A percentile compares a stretch with the other conserved stretches of the same genome.
Conservation (phyloP, 768 basidiomycete genomes). For the Lactifluus hygrophoroides region DNA sequence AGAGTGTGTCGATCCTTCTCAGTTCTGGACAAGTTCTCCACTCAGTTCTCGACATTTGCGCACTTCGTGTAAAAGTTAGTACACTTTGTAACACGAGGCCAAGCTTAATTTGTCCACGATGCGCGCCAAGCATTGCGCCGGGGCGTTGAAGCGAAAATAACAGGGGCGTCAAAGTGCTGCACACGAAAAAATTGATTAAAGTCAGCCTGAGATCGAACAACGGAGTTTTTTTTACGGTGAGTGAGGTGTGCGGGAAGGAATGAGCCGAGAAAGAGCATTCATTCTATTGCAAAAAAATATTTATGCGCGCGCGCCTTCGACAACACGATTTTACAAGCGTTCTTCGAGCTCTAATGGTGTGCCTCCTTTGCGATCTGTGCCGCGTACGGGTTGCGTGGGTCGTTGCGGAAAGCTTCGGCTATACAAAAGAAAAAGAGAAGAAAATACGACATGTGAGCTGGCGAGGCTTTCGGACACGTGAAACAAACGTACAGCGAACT, state of each 20-base stretch:
- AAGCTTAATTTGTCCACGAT: not conserved
- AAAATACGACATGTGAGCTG: not conserved
- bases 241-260: not conserved
- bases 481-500: constrained; percentile 56
- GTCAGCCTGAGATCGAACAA: not conserved
- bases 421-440: not conserved
- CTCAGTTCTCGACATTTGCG: not conserved
- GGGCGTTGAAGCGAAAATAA: not conserved
- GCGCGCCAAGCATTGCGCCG: not conserved
- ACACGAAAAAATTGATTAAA: not conserved
- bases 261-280: not conserved
- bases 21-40: not conserved
- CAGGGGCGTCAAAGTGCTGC: not conserved
- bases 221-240: not conserved
- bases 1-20: not conserved
- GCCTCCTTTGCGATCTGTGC: constrained; percentile 62
- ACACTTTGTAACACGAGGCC: not conserved
- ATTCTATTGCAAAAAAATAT: constrained; percentile 7
- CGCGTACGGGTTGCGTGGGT: constrained; percentile 78
- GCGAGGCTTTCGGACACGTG: not conserved
- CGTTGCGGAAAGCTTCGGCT: constrained; percentile 64
- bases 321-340: constrained; percentile 1
- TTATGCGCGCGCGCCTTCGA: not conserved
- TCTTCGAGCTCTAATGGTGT: constrained; percentile 27
- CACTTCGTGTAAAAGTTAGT: too few relatives aligned